Base-by-base conservation (phyloP, 208 protist species). In the Sergeia podlipaevii region DNA sequence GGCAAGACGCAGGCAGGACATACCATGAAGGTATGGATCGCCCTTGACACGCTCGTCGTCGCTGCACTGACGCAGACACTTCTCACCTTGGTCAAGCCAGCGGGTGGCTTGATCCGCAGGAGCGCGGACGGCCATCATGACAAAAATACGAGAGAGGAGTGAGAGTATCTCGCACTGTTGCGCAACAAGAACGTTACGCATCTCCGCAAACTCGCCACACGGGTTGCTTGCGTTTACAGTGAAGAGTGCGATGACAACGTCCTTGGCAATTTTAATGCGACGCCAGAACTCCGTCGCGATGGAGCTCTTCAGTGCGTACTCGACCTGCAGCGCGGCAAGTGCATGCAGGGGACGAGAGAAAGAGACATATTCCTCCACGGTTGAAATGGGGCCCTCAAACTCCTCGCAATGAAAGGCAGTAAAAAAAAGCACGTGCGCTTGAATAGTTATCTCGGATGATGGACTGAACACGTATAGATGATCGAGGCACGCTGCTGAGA, bases 331-430 rank as follows among this genome's bases (percentile, higher is more conserved):
- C 15, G 72, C 61, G 20, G 83, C 83, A 36, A 90, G 61, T 23
- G 74, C 75, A 59, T 90, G 79, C 47, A 95, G 70, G 2, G 87
- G 84, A 4, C 87, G 74, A 24, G 77, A 74, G 65, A 80, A 88
- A 41, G 77, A 70, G 26, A 90, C 81, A 65, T 91, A 95, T 63
- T 95, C 83, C 46, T 89, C 83, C 8, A 95, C 75, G 23, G 80
- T 87, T 41, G 70, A 74, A 34, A 91, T 88, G 20, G 78, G 73
- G 3, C 78, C 87, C 33, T 90, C 82, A 30, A 91, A 75, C 48
- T 90, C 76, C 53, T 91, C 77, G 56, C 74, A 90, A 60, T 85
- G 63, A 51, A 86, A 95, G 21, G 73, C 77, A 28, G 73, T 81
- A 71, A 83, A 91, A 51, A 89, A 95, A 52, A 85, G 76, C 8